A percentile compares a stretch with the other conserved stretches of the same genome.
phyloP scores from a whole-genome alignment of 2,329 filamentous ascomycete species.

The Calcarisporium arbuscula region DNA sequence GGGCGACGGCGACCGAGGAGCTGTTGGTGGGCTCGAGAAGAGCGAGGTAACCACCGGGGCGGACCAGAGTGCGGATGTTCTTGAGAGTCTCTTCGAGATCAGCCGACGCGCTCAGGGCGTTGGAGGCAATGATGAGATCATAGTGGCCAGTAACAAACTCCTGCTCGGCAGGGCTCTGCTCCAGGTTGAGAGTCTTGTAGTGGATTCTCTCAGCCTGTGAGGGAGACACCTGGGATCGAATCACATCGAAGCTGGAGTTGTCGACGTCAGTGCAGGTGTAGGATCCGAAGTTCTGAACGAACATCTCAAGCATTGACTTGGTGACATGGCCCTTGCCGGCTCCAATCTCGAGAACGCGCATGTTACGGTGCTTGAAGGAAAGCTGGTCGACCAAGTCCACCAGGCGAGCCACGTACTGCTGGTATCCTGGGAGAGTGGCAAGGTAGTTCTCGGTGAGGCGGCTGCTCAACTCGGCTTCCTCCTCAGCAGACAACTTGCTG shows the following conservation, averaged over 20 bases:
- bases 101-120: conserved; percentile 19
- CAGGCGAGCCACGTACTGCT: too few relatives aligned
- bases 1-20: neutral
- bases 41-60: neutral
- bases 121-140: conserved; percentile 31
- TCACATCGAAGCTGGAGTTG: too few relatives aligned
- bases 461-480: too few relatives aligned
- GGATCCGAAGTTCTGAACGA: neutral
- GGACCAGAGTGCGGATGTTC: conserved; percentile 2
- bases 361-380: neutral
- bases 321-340: conserved; percentile 21
- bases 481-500: too few relatives aligned
- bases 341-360: conserved; percentile 29
- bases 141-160: neutral
- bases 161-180: neutral
- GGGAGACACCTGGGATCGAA: too few relatives aligned
- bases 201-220: neutral
- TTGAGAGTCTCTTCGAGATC: neutral
- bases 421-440: too few relatives aligned
- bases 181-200: conserved; percentile 1
- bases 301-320: neutral
- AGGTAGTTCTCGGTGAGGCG: too few relatives aligned
- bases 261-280: conserved; percentile 2
- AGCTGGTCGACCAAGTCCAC: too few relatives aligned
- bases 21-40: neutral